phyloP scores from a whole-genome alignment of 345 rosid species.

The Nasturtium officinale region DNA sequence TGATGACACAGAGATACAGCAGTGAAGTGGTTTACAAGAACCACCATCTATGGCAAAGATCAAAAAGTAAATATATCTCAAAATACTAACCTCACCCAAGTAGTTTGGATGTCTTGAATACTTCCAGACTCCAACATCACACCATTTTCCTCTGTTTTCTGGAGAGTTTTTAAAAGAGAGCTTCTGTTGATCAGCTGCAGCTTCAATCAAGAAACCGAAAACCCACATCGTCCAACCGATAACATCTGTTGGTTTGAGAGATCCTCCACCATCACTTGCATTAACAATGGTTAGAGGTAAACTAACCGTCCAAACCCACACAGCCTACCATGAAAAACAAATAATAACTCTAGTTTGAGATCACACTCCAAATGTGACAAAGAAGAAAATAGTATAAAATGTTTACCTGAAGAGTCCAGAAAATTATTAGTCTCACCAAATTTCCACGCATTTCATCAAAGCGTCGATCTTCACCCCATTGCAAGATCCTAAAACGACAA shows the following conservation, averaged over 20 bases:
- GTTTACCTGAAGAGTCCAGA: conserved; percentile 84
- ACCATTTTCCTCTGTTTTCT: conserved; percentile 87
- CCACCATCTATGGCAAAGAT: background rate
- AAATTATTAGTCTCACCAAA: conserved; percentile 66
- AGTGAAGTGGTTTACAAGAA: background rate
- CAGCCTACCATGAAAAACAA: conserved; percentile 55
- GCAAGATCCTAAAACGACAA: conserved; percentile 57
- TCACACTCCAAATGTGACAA: background rate
- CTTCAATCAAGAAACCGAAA: conserved; percentile 65
- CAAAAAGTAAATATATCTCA: background rate
- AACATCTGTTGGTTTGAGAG: conserved; percentile 59
- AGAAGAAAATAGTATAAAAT: background rate
- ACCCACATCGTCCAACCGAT: conserved; percentile 91
- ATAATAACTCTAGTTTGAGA: background rate
- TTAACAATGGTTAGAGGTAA: conserved; percentile 87
- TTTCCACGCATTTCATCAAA: conserved; percentile 76
- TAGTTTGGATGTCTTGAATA: conserved; percentile 88
- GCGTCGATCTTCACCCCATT: conserved; percentile 97
- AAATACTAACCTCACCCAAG: conserved; percentile 78
- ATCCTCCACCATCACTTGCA: conserved; percentile 65
- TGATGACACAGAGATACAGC: conserved; percentile 33
- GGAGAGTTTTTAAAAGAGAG: conserved; percentile 74
- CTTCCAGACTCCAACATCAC: conserved; percentile 82
- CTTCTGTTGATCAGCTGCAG: conserved; percentile 86
- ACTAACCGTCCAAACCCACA: conserved; percentile 96